Evolutionary conservation across 257 asterid genomes (phyloP).

Genomic region (Solanum pimpinellifolium): DNA sequence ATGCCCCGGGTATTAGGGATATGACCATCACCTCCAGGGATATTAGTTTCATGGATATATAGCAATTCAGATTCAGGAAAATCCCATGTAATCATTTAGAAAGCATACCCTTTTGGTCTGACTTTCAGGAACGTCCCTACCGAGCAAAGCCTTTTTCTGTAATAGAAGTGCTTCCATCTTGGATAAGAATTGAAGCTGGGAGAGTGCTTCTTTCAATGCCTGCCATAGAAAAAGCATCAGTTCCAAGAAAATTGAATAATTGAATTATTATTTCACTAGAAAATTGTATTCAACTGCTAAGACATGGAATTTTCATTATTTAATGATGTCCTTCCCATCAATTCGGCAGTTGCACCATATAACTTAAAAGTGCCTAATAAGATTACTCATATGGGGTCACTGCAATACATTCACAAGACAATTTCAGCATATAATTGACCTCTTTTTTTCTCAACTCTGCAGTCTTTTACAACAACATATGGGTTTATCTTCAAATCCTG

Average conservation of each 20-base stretch:
- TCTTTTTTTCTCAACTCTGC: background rate
- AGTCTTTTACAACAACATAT: background rate
- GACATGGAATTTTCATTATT: background rate
- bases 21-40: background rate
- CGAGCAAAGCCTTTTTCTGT: slow-evolving; percentile 40
- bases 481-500: background rate
- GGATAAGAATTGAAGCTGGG: slow-evolving; percentile 47
- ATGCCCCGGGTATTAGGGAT: background rate
- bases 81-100: background rate
- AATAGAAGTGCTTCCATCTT: slow-evolving; percentile 55
- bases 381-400: background rate
- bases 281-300: background rate
- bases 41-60: background rate
- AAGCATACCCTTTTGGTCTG: slow-evolving; percentile 47
- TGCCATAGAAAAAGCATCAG: slow-evolving; percentile 19
- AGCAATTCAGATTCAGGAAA: background rate
- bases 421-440: background rate
- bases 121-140: slow-evolving; percentile 25
- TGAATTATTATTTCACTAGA: background rate
- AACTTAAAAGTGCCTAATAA: background rate
- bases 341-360: background rate
- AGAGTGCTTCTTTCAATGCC: slow-evolving; percentile 54
- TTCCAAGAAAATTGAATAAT: background rate
- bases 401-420: background rate
- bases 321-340: background rate